A percentile compares a stretch with the other conserved stretches of the same genome.
These are phyloP conservation scores for Hypsizygus marmoreus DNA, from an alignment of 768 basidiomycete genomes.

Conservation along the genomic window DNA sequence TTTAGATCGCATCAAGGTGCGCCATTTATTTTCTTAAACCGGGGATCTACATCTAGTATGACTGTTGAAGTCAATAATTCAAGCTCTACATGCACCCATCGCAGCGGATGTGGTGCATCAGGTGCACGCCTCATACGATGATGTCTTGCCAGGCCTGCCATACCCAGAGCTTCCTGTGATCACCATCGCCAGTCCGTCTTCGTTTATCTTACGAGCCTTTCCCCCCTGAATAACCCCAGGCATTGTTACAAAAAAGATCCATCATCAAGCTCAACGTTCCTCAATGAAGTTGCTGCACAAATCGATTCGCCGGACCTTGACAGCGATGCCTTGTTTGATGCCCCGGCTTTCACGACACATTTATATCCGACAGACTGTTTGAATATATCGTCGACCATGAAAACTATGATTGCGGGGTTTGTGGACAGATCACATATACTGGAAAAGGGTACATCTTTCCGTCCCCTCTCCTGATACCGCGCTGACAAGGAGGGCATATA, in stretches of 20 bases:
- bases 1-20: slow-evolving; percentile 55
- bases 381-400: slow-evolving; percentile 56
- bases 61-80: slow-evolving; percentile 36
- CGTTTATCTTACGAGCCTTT: no score
- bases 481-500: slow-evolving; percentile 16
- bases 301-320: slow-evolving; percentile 31
- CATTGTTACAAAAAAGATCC: slow-evolving; percentile 32
- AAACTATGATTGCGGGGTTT: slow-evolving; percentile 54
- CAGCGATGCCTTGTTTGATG: slow-evolving; percentile 8
- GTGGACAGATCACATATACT: slow-evolving; percentile 36
- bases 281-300: slow-evolving; percentile 42
- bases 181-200: slow-evolving; percentile 51
- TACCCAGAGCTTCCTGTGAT: slow-evolving; percentile 62
- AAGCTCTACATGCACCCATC: slow-evolving; percentile 49
- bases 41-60: slow-evolving; percentile 4
- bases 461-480: background rate
- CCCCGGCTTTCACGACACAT: slow-evolving; percentile 40
- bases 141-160: slow-evolving; percentile 56
- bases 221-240: no score
- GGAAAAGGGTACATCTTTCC: slow-evolving; percentile 21
- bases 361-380: slow-evolving; percentile 60
- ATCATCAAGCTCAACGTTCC: slow-evolving; percentile 45
- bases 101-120: slow-evolving; percentile 44
- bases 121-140: slow-evolving; percentile 45
- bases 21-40: slow-evolving; percentile 8